phyloP scores from a whole-genome alignment of 345 rosid species.

The Lumnitzera racemosa region DNA sequence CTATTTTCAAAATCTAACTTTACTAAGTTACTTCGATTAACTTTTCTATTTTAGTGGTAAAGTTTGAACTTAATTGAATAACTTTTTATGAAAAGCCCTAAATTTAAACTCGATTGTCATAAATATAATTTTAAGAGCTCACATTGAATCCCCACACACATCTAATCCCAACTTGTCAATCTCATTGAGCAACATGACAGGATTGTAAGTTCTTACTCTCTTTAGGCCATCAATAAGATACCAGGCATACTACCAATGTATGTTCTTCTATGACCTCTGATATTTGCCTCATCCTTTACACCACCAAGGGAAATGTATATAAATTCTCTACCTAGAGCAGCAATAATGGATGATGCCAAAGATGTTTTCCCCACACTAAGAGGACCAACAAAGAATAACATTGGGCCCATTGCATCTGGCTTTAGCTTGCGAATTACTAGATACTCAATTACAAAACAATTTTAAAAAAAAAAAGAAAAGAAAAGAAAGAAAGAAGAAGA shows the following conservation, averaged over 20 bases:
- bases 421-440: conserved; percentile 44
- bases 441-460: too few relatives aligned
- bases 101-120: too few relatives aligned
- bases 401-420: conserved; percentile 98
- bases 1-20: too few relatives aligned
- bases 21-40: too few relatives aligned
- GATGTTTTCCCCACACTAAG: conserved; percentile 99
- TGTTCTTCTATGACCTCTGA: conserved; percentile 97
- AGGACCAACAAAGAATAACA: conserved; percentile 96
- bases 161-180: conserved; percentile 98
- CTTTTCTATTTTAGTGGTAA: too few relatives aligned
- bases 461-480: too few relatives aligned
- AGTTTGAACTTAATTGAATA: too few relatives aligned
- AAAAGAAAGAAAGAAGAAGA: too few relatives aligned
- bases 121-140: too few relatives aligned
- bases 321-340: conserved; percentile 91
- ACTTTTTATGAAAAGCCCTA: too few relatives aligned
- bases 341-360: conserved; percentile 89
- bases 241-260: conserved; percentile 99
- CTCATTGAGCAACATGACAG: conserved; percentile 95
- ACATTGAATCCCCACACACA: conserved; percentile 60
- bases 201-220: conserved; percentile 96
- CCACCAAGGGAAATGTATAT: conserved; percentile 95
- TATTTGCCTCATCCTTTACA: conserved; percentile 98
- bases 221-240: conserved; percentile 94